Base-by-base conservation (phyloP, 2,329 filamentous ascomycete species). In the Aspergillus sp. region DNA sequence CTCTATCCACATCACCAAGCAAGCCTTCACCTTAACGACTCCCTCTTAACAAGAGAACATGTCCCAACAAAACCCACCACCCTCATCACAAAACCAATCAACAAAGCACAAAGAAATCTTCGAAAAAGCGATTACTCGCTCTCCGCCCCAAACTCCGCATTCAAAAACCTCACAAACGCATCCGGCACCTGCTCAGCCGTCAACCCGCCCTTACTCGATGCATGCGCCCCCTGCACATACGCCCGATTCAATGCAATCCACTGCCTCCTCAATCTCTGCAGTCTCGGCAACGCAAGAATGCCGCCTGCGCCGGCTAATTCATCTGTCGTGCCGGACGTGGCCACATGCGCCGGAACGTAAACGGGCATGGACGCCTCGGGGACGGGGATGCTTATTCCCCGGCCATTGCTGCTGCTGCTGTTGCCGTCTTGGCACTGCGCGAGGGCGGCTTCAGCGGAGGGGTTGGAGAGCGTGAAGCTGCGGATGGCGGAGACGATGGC, bases 101-200 rank as follows among this genome's bases (percentile, higher is more conserved):
- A 15, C 4, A n/a, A 27, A 15, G 3, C 19, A 21, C 19, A 21
- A 21, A 21, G 19, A 21, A 21, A 21, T 21, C 19, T 21, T 21
- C 19, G 3, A 11, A 7, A 11, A 32, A 4, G 10, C 30, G 41
- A 51, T 27, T 52, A 59, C 51, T 54, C 58, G 54, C 60, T 68
- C 38, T 70, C 66, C 17, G 72, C 75, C 41, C 71, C 74, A 66
- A 80, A 78, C 55, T 78, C 77, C 25, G 71, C 73, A 68, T 80
- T 80, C 62, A 81, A 65, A 67, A 80, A 81, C 57, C 75, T 69
- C 57, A 80, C 76, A 74, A 81, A 81, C 6, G 78, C 78, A 70
- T 78, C 76, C 1, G 71, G 72, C 13, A 80, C 70, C 61, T 78
- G 72, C 19, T 74, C 74, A 50, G 65, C 54, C 13, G 63, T 64